Percentiles rank a stretch among this genome's conserved stretches.
phyloP scores from a whole-genome alignment of 176 grass and related monocot genomes.

The Rhynchospora pubera region DNA sequence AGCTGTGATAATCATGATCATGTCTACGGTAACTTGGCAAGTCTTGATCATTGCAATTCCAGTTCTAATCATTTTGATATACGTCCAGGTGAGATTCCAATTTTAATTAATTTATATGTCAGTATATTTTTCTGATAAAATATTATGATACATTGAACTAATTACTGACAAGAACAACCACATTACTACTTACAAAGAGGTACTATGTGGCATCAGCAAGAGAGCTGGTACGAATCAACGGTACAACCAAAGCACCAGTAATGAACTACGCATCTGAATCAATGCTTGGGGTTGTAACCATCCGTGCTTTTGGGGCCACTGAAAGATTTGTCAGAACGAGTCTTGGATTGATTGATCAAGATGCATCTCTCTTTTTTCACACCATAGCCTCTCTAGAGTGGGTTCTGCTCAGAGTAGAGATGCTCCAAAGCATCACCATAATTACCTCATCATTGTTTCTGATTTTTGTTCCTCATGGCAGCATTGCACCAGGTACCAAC shows the following conservation, averaged over 20 bases:
- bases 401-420: constrained; percentile 85
- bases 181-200: constrained; percentile 44
- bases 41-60: constrained; percentile 70
- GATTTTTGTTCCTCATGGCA: constrained; percentile 58
- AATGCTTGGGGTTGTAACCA: constrained; percentile 63
- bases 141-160: background rate
- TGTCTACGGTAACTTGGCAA: constrained; percentile 77
- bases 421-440: constrained; percentile 68
- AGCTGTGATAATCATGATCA: constrained; percentile 35
- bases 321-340: constrained; percentile 62
- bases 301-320: constrained; percentile 52
- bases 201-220: constrained; percentile 79
- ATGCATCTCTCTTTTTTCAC: constrained; percentile 79
- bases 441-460: constrained; percentile 62
- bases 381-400: constrained; percentile 81
- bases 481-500: constrained; percentile 63
- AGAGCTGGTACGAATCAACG: constrained; percentile 91
- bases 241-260: constrained; percentile 86
- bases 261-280: constrained; percentile 89
- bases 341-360: constrained; percentile 65
- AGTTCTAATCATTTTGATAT: constrained; percentile 46
- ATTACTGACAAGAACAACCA: background rate
- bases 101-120: background rate
- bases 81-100: constrained; percentile 51
- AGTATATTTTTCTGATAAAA: background rate